phyloP scores from a whole-genome alignment of 176 grass and related monocot species.

The Poa pratensis region DNA sequence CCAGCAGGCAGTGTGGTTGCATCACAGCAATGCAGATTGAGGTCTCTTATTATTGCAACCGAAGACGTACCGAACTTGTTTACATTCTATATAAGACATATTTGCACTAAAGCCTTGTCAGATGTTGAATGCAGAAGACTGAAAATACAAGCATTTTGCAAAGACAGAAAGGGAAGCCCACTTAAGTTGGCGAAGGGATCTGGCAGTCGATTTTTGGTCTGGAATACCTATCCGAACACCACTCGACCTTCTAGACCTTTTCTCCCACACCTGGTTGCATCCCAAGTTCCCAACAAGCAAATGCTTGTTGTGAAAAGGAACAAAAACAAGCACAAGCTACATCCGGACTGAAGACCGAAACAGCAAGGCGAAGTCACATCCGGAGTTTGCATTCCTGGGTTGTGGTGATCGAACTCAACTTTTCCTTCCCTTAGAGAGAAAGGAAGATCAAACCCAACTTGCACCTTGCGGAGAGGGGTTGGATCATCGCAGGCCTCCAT shows the following conservation, averaged over 20 bases:
- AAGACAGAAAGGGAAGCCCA: constrained; percentile 8
- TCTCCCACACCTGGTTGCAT: neutral
- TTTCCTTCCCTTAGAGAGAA: neutral
- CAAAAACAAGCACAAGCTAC: neutral
- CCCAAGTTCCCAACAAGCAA: no score
- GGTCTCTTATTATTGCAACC: neutral
- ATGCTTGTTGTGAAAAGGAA: no score
- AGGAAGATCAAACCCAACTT: neutral
- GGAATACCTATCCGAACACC: constrained; percentile 38
- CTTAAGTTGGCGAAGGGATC: constrained; percentile 1
- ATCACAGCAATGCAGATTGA: neutral
- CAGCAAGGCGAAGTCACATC: neutral
- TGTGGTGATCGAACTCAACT: neutral
- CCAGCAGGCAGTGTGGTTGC: neutral
- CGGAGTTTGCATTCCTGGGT: neutral
- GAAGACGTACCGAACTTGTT: neutral
- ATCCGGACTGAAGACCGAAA: neutral
- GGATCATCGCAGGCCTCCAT: neutral
- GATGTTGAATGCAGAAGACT: neutral
- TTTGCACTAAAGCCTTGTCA: neutral
- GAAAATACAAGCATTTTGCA: neutral
- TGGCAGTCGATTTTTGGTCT: neutral
- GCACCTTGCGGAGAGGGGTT: neutral
- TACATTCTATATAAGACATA: neutral
- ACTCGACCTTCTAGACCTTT: neutral